A percentile compares a stretch with the other conserved stretches of the same genome.
phyloP scores from a whole-genome alignment of 495 filamentous ascomycete species.

The Penicillium egyptiacum region DNA sequence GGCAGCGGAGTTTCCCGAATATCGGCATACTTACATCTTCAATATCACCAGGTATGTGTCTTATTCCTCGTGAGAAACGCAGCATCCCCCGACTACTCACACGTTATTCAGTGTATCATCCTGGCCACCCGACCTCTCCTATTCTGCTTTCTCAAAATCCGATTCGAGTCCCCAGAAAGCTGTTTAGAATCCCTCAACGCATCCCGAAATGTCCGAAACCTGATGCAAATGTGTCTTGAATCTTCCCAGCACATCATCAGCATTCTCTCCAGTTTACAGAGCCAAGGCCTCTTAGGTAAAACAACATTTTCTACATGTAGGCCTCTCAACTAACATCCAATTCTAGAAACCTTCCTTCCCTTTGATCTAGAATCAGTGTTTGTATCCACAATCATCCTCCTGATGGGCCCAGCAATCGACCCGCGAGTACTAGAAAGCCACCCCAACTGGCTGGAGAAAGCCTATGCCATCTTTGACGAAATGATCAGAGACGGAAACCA shows the following conservation, averaged over 20 bases:
- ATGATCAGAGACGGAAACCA: slow-evolving; percentile 43
- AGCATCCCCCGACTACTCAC: neutral
- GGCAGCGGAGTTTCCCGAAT: slow-evolving; percentile 39
- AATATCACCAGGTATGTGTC: slow-evolving; percentile 42
- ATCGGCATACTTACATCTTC: slow-evolving; percentile 45
- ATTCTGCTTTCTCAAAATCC: slow-evolving; percentile 40
- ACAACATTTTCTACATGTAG: neutral
- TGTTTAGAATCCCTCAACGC: slow-evolving; percentile 30
- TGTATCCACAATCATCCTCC: slow-evolving; percentile 39
- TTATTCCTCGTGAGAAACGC: neutral
- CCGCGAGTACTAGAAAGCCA: slow-evolving; percentile 26
- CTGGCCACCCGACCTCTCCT: slow-evolving; percentile 43
- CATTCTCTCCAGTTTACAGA: slow-evolving; percentile 38
- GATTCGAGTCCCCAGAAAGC: slow-evolving; percentile 31
- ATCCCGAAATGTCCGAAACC: slow-evolving; percentile 31
- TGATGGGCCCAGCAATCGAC: slow-evolving; percentile 38
- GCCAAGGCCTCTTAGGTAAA: slow-evolving; percentile 43
- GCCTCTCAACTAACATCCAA: neutral
- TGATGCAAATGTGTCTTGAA: slow-evolving; percentile 45
- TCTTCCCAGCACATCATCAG: slow-evolving; percentile 44
- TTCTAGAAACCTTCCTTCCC: slow-evolving; percentile 44
- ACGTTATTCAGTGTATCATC: slow-evolving; percentile 36
- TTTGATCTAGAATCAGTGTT: slow-evolving; percentile 48
- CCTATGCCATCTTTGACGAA: slow-evolving; percentile 41
- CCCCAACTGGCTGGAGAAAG: slow-evolving; percentile 36